phyloP scores from a whole-genome alignment of 441 rosid species.

The Pelargonium fulgidum region DNA sequence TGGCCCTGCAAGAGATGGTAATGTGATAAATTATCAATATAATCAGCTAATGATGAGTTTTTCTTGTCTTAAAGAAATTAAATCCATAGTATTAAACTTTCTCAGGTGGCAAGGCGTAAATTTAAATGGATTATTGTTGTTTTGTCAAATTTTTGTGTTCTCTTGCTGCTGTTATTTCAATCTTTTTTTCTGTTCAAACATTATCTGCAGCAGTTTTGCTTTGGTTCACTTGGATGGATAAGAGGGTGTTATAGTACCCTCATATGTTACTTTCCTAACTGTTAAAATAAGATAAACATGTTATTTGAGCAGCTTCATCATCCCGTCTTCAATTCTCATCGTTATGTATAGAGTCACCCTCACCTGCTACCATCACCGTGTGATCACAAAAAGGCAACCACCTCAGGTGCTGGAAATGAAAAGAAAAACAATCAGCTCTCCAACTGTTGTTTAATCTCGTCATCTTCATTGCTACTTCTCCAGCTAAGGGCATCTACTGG shows the following conservation, averaged over 20 bases:
- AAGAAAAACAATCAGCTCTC: not conserved
- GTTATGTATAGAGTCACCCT: no score
- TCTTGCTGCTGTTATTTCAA: conserved; percentile 1
- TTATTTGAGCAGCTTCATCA: not conserved
- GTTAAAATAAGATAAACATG: not conserved
- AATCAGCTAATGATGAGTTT: not conserved
- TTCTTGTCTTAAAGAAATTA: conserved; percentile 9
- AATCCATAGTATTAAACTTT: not conserved
- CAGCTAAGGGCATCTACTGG: not conserved
- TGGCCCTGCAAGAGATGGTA: conserved; percentile 43
- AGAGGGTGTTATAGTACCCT: not conserved
- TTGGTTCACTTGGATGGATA: not conserved
- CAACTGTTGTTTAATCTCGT: not conserved
- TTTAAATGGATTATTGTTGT: not conserved
- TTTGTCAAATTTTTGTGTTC: not conserved
- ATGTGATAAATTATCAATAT: conserved; percentile 10
- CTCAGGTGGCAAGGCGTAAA: not conserved
- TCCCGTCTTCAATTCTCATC: not conserved
- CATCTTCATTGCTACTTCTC: not conserved
- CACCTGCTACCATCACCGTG: no score
- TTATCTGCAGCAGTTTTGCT: not conserved
- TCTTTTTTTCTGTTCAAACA: not conserved
- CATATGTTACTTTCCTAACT: not conserved
- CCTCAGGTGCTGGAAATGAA: not conserved
- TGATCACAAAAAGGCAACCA: not conserved